Percentiles rank a stretch among this genome's conserved stretches.
Evolutionary conservation across 768 basidiomycete species (phyloP).

Genomic region (Podaxis carcinomalis): DNA sequence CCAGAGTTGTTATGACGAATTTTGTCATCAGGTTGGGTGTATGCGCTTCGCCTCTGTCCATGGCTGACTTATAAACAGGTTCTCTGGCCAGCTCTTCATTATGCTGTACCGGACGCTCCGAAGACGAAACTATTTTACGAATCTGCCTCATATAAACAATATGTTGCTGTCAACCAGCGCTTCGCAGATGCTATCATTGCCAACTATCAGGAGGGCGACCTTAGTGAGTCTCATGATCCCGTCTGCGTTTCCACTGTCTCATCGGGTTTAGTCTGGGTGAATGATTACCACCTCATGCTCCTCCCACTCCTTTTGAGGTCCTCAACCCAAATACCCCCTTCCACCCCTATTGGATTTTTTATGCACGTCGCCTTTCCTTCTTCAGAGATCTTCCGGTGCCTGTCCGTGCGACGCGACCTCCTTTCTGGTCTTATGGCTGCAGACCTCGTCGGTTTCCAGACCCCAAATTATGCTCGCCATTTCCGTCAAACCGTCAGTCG

Average conservation of each 20-base stretch:
- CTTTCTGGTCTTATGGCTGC: slow-evolving; percentile 88
- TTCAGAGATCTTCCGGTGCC: slow-evolving; percentile 92
- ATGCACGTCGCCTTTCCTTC: slow-evolving; percentile 95
- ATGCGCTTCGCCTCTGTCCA: slow-evolving; percentile 16
- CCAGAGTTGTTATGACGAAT: slow-evolving; percentile 76
- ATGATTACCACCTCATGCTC: slow-evolving; percentile 97
- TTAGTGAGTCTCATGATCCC: slow-evolving; percentile 31
- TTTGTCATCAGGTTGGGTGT: slow-evolving; percentile 71
- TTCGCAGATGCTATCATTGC: slow-evolving; percentile 84
- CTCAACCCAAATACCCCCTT: slow-evolving; percentile 44
- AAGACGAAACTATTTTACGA: slow-evolving; percentile 82
- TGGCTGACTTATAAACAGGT: slow-evolving; percentile 34
- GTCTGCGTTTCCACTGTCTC: background rate
- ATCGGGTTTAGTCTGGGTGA: slow-evolving; percentile 57
- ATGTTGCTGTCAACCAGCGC: slow-evolving; percentile 83
- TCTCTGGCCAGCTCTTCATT: slow-evolving; percentile 85
- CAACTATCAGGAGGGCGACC: slow-evolving; percentile 83
- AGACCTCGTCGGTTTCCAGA: slow-evolving; percentile 92
- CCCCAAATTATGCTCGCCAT: slow-evolving; percentile 76
- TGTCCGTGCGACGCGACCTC: slow-evolving; percentile 73
- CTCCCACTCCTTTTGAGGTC: slow-evolving; percentile 83
- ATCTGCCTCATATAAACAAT: slow-evolving; percentile 77
- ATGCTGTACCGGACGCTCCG: slow-evolving; percentile 82
- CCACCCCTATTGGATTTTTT: slow-evolving; percentile 86
- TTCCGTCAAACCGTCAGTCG: slow-evolving; percentile 83